These are phyloP conservation scores for Cystobasidiopsis lactophilus DNA, from an alignment of 768 basidiomycete species.

Conservation along the genomic window DNA sequence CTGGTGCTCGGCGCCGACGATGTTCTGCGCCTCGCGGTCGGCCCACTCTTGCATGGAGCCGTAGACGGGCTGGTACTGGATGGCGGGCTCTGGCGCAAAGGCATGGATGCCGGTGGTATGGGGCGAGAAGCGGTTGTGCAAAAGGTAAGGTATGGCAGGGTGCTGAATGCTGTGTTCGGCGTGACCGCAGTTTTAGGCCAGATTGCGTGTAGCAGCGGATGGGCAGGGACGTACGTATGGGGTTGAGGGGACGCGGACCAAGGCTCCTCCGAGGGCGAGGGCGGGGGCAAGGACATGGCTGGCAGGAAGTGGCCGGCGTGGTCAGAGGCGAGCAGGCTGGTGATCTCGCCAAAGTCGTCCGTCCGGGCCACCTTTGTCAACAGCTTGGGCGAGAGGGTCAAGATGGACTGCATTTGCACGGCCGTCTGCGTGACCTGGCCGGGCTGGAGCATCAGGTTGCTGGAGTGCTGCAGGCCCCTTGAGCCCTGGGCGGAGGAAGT, in stretches of 20 bases:
- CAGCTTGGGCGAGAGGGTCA: slow-evolving; percentile 11
- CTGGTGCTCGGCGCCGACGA: neutral
- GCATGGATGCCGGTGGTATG: slow-evolving; percentile 14
- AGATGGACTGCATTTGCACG: slow-evolving; percentile 14
- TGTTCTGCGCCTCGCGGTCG: neutral
- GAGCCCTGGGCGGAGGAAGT: neutral
- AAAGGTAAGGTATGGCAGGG: slow-evolving; percentile 14
- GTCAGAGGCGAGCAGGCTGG: neutral
- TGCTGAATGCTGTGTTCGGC: slow-evolving; percentile 3
- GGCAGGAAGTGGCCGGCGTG: slow-evolving; percentile 6
- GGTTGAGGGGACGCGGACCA: neutral
- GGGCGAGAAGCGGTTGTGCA: slow-evolving; percentile 14
- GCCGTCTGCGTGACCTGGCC: neutral
- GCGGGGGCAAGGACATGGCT: slow-evolving; percentile 15
- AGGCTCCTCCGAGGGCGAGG: slow-evolving; percentile 10
- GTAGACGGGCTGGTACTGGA: slow-evolving; percentile 5
- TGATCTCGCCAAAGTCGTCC: slow-evolving; percentile 5
- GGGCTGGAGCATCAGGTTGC: neutral
- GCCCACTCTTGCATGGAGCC: slow-evolving; percentile 13
- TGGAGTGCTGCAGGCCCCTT: too few species aligned
- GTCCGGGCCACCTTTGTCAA: slow-evolving; percentile 14
- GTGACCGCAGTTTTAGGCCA: neutral
- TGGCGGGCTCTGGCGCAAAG: neutral
- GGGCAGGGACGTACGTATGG: neutral
- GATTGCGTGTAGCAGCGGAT: too few species aligned